Evolutionary conservation across 208 protist species (phyloP).

Genomic region (Leishmania braziliensis): DNA sequence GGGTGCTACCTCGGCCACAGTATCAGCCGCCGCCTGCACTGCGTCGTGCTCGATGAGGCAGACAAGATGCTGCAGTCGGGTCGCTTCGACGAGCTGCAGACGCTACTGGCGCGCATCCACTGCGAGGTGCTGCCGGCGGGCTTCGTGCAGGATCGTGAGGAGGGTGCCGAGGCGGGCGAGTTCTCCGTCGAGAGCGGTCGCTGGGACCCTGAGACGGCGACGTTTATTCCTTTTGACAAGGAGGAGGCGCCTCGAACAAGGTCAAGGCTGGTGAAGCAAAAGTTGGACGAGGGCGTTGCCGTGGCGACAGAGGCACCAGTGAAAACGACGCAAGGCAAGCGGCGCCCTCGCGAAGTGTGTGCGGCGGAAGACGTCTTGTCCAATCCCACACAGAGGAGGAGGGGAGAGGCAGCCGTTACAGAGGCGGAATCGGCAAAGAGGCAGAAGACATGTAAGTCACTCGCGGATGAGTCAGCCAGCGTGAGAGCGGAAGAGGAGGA

Average conservation of each 20-base stretch:
- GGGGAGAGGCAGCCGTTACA: background rate
- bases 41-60: constrained; percentile 98
- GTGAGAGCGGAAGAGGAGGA: constrained; percentile 15
- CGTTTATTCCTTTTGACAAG: constrained; percentile 72
- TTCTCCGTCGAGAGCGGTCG: constrained; percentile 56
- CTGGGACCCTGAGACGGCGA: constrained; percentile 73
- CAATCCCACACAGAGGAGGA: constrained; percentile 24
- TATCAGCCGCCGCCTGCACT: constrained; percentile 91
- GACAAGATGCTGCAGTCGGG: constrained; percentile 98
- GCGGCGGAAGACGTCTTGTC: background rate
- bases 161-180: constrained; percentile 61
- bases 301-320: constrained; percentile 1
- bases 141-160: constrained; percentile 77
- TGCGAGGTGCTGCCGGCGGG: constrained; percentile 81
- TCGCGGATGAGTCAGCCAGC: background rate
- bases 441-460: constrained; percentile 26
- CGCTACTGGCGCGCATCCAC: constrained; percentile 97
- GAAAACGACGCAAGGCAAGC: constrained; percentile 14
- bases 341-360: background rate
- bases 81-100: constrained; percentile 96
- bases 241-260: constrained; percentile 19
- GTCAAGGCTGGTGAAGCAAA: constrained; percentile 1
- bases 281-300: background rate
- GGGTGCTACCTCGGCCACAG: constrained; percentile 95
- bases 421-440: constrained; percentile 13